These are phyloP conservation scores for Ceratocystis papillata DNA, from an alignment of 2,329 filamentous ascomycete genomes.

Conservation along the genomic window DNA sequence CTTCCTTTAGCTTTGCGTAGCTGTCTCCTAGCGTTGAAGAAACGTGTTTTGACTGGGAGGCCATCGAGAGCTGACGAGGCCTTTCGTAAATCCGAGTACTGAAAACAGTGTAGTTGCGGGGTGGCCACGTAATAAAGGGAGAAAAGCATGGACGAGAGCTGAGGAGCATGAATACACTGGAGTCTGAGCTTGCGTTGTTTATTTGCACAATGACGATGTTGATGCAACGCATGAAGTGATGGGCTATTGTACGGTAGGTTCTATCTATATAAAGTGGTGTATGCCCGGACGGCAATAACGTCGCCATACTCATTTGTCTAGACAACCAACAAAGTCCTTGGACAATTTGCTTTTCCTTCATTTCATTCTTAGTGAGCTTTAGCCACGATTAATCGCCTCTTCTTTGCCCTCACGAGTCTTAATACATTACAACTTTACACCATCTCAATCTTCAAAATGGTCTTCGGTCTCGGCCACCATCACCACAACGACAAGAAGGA, in stretches of 20 bases:
- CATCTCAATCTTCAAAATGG: conserved; percentile 16
- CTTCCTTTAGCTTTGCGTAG: background rate
- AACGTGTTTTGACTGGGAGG: background rate
- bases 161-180: background rate
- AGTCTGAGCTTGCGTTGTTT: background rate
- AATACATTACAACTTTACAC: background rate
- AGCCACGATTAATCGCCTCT: background rate
- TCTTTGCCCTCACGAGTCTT: background rate
- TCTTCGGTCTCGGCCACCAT: conserved; percentile 22
- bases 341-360: background rate
- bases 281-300: background rate
- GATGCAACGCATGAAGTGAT: background rate
- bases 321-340: background rate
- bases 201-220: background rate
- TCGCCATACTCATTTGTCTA: too few species aligned
- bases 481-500: conserved; percentile 1
- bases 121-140: conserved; percentile 17
- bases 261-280: background rate
- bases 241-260: background rate
- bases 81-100: conserved; percentile 13
- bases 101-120: conserved; percentile 14
- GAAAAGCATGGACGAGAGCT: background rate
- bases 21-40: background rate
- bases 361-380: background rate
- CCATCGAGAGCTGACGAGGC: conserved; percentile 18